Conservation (phyloP, 23 red algal species). For the Gracilaria domingensis region DNA sequence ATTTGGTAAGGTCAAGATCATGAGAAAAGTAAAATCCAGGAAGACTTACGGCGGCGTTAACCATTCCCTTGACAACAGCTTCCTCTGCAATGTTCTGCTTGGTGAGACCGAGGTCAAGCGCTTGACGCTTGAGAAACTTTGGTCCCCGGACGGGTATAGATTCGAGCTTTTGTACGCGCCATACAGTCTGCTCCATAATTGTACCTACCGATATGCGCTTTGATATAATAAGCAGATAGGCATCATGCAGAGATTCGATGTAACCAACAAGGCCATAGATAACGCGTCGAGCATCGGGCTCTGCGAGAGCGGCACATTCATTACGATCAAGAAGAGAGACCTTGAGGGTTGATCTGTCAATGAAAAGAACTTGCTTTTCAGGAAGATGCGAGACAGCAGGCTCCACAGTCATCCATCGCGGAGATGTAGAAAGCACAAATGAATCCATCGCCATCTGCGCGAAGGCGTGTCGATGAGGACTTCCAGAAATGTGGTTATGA, state of each 20-base stretch:
- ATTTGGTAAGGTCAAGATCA: slow-evolving; percentile 68
- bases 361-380: slow-evolving; percentile 62
- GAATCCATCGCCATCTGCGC: slow-evolving; percentile 64
- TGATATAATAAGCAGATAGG: slow-evolving; percentile 62
- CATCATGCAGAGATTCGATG: slow-evolving; percentile 56
- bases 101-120: slow-evolving; percentile 15
- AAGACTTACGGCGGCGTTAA: slow-evolving; percentile 54
- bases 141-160: slow-evolving; percentile 59
- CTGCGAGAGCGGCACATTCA: slow-evolving; percentile 66
- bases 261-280: slow-evolving; percentile 76
- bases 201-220: slow-evolving; percentile 51
- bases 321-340: slow-evolving; percentile 52
- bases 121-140: slow-evolving; percentile 52
- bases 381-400: slow-evolving; percentile 38
- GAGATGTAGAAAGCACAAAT: slow-evolving; percentile 67
- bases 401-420: slow-evolving; percentile 80
- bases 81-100: slow-evolving; percentile 68
- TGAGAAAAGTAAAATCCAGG: slow-evolving; percentile 73
- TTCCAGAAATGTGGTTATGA: background rate
- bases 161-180: slow-evolving; percentile 46
- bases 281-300: slow-evolving; percentile 49
- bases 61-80: slow-evolving; percentile 32
- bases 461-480: background rate
- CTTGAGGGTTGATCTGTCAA: slow-evolving; percentile 65
- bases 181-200: slow-evolving; percentile 67